These are phyloP conservation scores for Cenchrus fungigraminus DNA, from an alignment of 176 grass and related monocot species.

Conservation along the genomic window DNA sequence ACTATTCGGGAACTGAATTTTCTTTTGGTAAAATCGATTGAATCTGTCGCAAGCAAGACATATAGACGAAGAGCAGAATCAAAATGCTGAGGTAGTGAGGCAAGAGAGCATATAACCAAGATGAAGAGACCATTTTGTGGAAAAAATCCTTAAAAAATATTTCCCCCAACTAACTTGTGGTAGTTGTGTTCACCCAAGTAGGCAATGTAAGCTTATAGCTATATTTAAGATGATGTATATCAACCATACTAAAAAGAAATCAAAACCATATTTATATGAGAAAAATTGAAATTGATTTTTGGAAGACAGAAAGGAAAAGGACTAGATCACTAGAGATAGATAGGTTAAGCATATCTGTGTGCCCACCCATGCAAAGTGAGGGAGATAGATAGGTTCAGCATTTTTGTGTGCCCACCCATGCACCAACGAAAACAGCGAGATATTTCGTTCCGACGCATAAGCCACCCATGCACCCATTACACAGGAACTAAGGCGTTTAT, in stretches of 20 bases:
- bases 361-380: conserved; percentile 32
- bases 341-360: conserved; percentile 9
- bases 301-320: not conserved
- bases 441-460: not conserved
- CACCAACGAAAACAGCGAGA: not conserved
- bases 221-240: not conserved
- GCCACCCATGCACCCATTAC: too few relatives aligned
- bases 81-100: not conserved
- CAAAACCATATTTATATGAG: not conserved
- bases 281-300: not conserved
- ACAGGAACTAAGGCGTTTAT: not conserved
- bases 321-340: not conserved
- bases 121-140: too few relatives aligned
- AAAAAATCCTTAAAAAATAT: too few relatives aligned
- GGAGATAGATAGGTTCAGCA: not conserved
- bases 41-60: not conserved
- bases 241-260: not conserved
- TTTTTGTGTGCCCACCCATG: conserved; percentile 7
- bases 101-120: too few relatives aligned
- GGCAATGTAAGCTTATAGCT: too few relatives aligned
- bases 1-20: not conserved
- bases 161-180: too few relatives aligned
- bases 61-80: not conserved
- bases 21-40: not conserved
- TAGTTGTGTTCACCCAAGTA: too few relatives aligned